These are phyloP conservation scores for Diutina ranongensis DNA, from an alignment of 1,139 yeast genomes.

Conservation along the genomic window DNA sequence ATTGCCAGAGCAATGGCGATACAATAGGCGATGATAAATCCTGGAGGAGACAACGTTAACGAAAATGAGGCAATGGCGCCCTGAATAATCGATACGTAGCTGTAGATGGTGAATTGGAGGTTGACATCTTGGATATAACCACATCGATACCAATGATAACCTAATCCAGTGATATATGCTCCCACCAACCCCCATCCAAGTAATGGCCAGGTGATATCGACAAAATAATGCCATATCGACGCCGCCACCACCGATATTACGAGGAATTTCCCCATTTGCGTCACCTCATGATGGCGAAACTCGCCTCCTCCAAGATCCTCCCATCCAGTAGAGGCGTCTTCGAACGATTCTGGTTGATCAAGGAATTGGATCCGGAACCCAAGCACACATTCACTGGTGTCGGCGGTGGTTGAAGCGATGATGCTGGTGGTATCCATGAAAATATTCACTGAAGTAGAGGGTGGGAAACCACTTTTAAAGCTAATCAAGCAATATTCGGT, in stretches of 20 bases:
- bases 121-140: background rate
- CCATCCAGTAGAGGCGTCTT: conserved; percentile 1
- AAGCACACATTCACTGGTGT: background rate
- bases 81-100: background rate
- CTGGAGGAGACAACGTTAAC: background rate
- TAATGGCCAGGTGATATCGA: background rate
- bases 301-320: background rate
- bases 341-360: background rate
- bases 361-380: background rate
- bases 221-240: background rate
- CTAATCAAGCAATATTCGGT: no score
- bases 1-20: background rate
- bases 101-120: background rate
- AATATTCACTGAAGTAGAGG: no score
- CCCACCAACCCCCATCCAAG: background rate
- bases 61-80: background rate
- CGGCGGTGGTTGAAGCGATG: background rate
- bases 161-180: background rate
- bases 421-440: background rate
- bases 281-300: background rate
- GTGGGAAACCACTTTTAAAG: no score
- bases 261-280: background rate
- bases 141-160: background rate
- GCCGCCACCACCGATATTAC: background rate
- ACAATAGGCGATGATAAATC: background rate